A percentile compares a stretch with the other conserved stretches of the same genome.
These are phyloP conservation scores for Aegle marmelos DNA, from an alignment of 345 rosid genomes.

Conservation along the genomic window DNA sequence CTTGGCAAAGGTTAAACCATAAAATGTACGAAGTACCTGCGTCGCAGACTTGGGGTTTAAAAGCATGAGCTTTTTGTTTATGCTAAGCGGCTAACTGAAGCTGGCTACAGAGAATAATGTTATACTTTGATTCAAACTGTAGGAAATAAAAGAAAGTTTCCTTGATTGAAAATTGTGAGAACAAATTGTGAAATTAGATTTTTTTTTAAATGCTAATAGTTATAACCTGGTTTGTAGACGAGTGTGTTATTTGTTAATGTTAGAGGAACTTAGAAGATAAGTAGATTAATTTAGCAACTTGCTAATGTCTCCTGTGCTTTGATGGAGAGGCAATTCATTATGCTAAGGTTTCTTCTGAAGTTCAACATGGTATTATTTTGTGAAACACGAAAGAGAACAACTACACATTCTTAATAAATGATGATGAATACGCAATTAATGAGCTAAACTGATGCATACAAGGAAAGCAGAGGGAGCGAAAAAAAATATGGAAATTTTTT, in stretches of 20 bases:
- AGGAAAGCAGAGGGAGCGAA: no score
- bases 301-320: constrained; percentile 11
- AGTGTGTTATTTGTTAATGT: constrained; percentile 12
- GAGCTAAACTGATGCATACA: not conserved
- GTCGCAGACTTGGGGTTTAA: not conserved
- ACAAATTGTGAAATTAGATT: not conserved
- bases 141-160: not conserved
- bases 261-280: constrained; percentile 28
- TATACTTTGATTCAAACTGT: not conserved
- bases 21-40: not conserved
- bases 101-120: not conserved
- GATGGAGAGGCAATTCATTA: constrained; percentile 5
- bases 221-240: not conserved
- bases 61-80: not conserved
- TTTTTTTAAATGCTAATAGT: not conserved
- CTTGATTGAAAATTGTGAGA: not conserved
- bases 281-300: constrained; percentile 25
- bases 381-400: constrained; percentile 5
- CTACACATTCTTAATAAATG: not conserved
- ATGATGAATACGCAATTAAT: not conserved
- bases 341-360: not conserved
- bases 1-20: not conserved
- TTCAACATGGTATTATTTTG: not conserved
- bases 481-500: no score
- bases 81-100: not conserved